A percentile compares a stretch with the other conserved stretches of the same genome.
phyloP scores from a whole-genome alignment of 495 filamentous ascomycete genomes.

The Xylaria venustula region DNA sequence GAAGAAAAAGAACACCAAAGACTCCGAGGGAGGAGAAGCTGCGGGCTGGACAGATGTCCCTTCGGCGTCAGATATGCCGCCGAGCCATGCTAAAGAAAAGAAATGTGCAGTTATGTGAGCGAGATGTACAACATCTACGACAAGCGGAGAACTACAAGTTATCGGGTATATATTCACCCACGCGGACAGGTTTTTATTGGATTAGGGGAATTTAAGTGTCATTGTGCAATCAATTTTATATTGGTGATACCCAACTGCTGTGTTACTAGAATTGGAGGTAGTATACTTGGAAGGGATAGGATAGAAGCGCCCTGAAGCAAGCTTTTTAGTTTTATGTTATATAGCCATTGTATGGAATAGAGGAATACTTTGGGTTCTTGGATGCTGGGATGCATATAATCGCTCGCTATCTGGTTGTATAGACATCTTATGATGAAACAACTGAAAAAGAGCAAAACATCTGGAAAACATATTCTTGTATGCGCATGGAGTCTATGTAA shows the following conservation, averaged over 20 bases:
- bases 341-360: background rate
- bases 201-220: background rate
- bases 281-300: background rate
- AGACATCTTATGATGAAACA: background rate
- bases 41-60: conserved; percentile 52
- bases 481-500: background rate
- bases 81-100: conserved; percentile 31
- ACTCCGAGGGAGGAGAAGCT: conserved; percentile 35
- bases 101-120: conserved; percentile 58
- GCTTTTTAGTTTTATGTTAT: background rate
- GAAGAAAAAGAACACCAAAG: conserved; percentile 34
- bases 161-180: background rate
- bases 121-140: background rate
- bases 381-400: background rate
- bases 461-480: background rate
- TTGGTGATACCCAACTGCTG: conserved; percentile 5
- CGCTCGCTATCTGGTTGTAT: conserved; percentile 4
- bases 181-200: too few relatives aligned
- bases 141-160: background rate
- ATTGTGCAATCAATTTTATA: background rate
- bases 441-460: too few relatives aligned
- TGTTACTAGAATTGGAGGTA: background rate
- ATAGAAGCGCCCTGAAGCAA: background rate
- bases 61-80: conserved; percentile 15
- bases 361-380: background rate